Percentiles rank a stretch among this genome's conserved stretches.
Evolutionary conservation across 2,329 filamentous ascomycete genomes (phyloP).

Genomic region (Helminthosporium solani): DNA sequence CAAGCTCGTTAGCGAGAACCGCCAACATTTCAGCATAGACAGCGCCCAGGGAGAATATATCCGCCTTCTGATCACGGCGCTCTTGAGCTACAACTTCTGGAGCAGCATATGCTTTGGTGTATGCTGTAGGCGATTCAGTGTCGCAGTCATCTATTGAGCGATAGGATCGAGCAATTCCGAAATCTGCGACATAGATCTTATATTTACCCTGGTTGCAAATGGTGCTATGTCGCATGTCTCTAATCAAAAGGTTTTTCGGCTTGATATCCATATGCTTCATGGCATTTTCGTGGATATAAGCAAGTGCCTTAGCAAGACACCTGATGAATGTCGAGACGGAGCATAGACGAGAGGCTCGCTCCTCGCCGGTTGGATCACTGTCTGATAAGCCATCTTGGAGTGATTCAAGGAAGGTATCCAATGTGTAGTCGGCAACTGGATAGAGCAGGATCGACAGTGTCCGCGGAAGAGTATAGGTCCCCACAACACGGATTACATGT

Average conservation of each 20-base stretch:
- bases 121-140: conserved; percentile 14
- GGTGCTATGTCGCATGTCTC: conserved; percentile 5
- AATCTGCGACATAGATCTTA: conserved; percentile 24
- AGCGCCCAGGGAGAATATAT: conserved; percentile 24
- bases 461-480: conserved; percentile 13
- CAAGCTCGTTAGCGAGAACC: conserved; percentile 4
- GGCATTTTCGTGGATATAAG: conserved; percentile 15
- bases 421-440: conserved; percentile 16
- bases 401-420: conserved; percentile 16
- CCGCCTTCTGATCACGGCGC: conserved; percentile 13
- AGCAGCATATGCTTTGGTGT: conserved; percentile 18
- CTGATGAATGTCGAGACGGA: neutral
- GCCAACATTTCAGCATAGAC: conserved; percentile 21
- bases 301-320: conserved; percentile 15
- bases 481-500: conserved; percentile 19
- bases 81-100: conserved; percentile 20
- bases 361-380: neutral
- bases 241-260: conserved; percentile 21
- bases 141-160: conserved; percentile 13
- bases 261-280: conserved; percentile 29
- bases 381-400: neutral
- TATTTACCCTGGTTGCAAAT: conserved; percentile 7
- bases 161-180: conserved; percentile 22
- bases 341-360: conserved; percentile 1
- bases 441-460: conserved; percentile 19